A percentile compares a stretch with the other conserved stretches of the same genome.
Evolutionary conservation across 805 yeast species (phyloP).

Genomic region (Ogataea sp.): DNA sequence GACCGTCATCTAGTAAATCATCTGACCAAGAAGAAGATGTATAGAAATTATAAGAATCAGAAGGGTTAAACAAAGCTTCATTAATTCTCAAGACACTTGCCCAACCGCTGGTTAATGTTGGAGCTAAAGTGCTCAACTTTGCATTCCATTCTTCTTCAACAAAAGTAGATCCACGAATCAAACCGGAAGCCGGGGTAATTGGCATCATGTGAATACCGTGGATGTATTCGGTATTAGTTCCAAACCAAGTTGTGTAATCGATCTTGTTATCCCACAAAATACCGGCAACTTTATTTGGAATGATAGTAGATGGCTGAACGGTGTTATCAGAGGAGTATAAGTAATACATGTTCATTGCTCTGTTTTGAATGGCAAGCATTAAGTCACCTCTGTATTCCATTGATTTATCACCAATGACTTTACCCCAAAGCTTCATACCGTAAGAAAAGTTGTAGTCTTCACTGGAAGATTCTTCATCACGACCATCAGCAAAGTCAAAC

Average conservation of each 20-base stretch:
- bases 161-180: constrained; percentile 44
- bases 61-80: constrained; percentile 66
- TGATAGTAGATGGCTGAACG: constrained; percentile 47
- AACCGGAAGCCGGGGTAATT: constrained; percentile 58
- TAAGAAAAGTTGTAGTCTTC: constrained; percentile 70
- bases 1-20: constrained; percentile 71
- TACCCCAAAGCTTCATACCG: constrained; percentile 61
- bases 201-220: constrained; percentile 80
- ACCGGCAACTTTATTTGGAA: constrained; percentile 63
- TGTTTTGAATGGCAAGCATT: constrained; percentile 50
- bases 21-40: constrained; percentile 42
- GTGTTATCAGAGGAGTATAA: constrained; percentile 44
- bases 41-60: constrained; percentile 54
- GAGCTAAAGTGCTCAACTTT: constrained; percentile 36
- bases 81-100: constrained; percentile 66
- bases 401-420: constrained; percentile 40
- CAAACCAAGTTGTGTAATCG: constrained; percentile 71
- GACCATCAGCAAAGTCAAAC: constrained; percentile 64
- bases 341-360: constrained; percentile 50
- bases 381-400: constrained; percentile 49
- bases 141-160: constrained; percentile 59
- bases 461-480: constrained; percentile 66
- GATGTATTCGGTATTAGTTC: constrained; percentile 62
- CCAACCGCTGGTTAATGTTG: constrained; percentile 58
- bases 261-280: constrained; percentile 65